These are phyloP conservation scores for Pichia sp. DNA, from an alignment of 1,139 yeast species.

Conservation along the genomic window DNA sequence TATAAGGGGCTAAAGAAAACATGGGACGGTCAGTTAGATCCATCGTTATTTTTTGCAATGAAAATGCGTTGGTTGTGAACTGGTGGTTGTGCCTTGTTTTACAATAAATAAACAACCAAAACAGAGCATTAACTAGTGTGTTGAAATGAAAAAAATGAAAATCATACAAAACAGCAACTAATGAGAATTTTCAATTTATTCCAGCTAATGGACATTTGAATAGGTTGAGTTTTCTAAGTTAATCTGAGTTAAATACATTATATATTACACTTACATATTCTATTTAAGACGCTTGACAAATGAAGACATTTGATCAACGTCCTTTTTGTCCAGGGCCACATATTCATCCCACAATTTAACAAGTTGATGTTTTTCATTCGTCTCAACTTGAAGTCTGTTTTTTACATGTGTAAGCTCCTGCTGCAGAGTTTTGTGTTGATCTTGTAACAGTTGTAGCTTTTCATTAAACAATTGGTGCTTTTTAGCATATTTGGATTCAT, in stretches of 20 bases:
- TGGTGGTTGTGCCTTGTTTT: neutral
- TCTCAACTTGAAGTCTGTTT: slow-evolving; percentile 41
- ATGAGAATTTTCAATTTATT: neutral
- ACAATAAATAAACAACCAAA: neutral
- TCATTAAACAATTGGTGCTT: slow-evolving; percentile 30
- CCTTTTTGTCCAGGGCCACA: slow-evolving; percentile 19
- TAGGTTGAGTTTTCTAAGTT: neutral
- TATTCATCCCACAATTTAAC: slow-evolving; percentile 46
- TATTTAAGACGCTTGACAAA: slow-evolving; percentile 11
- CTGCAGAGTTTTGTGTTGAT: slow-evolving; percentile 28
- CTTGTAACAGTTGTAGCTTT: slow-evolving; percentile 36
- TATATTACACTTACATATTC: neutral
- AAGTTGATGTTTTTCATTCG: slow-evolving; percentile 49
- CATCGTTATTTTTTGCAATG: neutral
- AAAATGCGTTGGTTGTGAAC: neutral
- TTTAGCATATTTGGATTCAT: slow-evolving; percentile 43
- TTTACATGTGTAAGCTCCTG: slow-evolving; percentile 43
- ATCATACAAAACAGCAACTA: neutral
- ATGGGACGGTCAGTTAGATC: neutral
- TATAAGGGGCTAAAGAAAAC: neutral
- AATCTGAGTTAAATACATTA: neutral
- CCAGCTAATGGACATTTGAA: neutral
- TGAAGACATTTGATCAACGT: slow-evolving; percentile 10
- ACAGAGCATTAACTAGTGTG: neutral
- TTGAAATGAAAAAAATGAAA: neutral